Evolutionary conservation across 768 basidiomycete genomes (phyloP).

Genomic region (Auriscalpium vulgare): DNA sequence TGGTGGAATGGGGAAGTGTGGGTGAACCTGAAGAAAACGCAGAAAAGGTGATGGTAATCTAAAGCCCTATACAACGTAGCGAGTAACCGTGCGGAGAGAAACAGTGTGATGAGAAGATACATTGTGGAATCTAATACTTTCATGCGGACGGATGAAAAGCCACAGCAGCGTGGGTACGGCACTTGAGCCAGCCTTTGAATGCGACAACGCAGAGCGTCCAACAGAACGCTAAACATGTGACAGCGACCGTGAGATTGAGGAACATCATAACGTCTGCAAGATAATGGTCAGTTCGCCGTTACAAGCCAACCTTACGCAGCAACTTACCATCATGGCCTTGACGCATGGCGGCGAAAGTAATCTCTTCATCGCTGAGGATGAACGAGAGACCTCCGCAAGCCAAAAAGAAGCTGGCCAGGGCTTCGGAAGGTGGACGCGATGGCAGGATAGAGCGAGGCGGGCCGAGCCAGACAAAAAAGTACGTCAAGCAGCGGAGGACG

Average conservation of each 20-base stretch:
- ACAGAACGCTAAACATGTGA: slow-evolving; percentile 80
- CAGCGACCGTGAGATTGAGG: slow-evolving; percentile 74
- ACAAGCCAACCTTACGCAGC: background rate
- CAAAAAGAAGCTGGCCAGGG: slow-evolving; percentile 78
- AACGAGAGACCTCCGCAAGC: slow-evolving; percentile 86
- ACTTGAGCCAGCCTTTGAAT: slow-evolving; percentile 77
- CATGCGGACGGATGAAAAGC: slow-evolving; percentile 30
- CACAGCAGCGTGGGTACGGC: slow-evolving; percentile 25
- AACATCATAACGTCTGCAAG: slow-evolving; percentile 83
- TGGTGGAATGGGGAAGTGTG: background rate
- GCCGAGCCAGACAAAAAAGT: slow-evolving; percentile 88
- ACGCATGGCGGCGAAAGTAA: slow-evolving; percentile 88
- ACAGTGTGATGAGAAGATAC: background rate
- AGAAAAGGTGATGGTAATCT: background rate
- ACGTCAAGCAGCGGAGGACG: slow-evolving; percentile 77
- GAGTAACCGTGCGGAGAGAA: background rate
- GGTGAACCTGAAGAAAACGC: background rate
- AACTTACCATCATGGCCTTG: slow-evolving; percentile 71
- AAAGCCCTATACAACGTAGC: background rate
- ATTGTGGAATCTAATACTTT: background rate
- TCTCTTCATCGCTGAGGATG: slow-evolving; percentile 84
- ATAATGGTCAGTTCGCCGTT: background rate
- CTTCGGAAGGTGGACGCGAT: slow-evolving; percentile 90
- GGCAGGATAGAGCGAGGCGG: slow-evolving; percentile 83
- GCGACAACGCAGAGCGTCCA: slow-evolving; percentile 73